Conservation (phyloP, 2,329 filamentous ascomycete genomes). For the Fonsecaea erecta region DNA sequence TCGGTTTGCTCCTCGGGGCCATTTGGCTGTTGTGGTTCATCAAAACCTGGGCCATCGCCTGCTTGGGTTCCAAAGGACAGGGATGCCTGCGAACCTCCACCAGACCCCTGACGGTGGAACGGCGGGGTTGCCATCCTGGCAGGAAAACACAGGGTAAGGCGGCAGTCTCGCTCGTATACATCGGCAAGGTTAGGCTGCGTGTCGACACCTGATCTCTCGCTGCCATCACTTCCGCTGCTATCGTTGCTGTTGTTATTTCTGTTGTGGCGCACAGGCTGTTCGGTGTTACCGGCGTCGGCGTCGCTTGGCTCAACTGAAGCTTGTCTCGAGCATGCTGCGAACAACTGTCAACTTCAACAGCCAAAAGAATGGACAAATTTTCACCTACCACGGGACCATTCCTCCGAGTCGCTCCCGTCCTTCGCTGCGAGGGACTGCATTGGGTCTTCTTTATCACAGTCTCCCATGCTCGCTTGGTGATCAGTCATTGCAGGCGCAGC, state of each 20-base stretch:
- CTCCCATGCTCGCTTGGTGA: neutral
- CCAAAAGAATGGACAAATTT: neutral
- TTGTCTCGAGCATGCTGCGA: neutral
- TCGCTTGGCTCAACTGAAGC: neutral
- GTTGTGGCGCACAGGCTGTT: neutral
- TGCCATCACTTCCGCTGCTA: neutral
- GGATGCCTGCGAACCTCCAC: neutral
- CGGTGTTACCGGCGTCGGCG: neutral
- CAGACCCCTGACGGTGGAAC: neutral
- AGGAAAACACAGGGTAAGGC: neutral
- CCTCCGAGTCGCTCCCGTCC: neutral
- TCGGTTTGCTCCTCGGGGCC: neutral
- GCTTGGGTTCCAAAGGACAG: neutral
- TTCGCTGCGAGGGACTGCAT: neutral
- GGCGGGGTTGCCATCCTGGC: neutral
- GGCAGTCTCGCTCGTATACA: neutral
- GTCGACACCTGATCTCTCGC: neutral
- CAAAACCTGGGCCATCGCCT: neutral
- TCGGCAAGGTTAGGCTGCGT: neutral
- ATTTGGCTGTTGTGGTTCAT: neutral
- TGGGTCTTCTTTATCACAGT: neutral
- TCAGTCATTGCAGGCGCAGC: neutral
- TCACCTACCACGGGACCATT: conserved; percentile 4
- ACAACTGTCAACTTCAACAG: neutral
- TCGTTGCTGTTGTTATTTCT: neutral